Conservation (phyloP, 495 filamentous ascomycete genomes). For the Tetracladium marchalianum region DNA sequence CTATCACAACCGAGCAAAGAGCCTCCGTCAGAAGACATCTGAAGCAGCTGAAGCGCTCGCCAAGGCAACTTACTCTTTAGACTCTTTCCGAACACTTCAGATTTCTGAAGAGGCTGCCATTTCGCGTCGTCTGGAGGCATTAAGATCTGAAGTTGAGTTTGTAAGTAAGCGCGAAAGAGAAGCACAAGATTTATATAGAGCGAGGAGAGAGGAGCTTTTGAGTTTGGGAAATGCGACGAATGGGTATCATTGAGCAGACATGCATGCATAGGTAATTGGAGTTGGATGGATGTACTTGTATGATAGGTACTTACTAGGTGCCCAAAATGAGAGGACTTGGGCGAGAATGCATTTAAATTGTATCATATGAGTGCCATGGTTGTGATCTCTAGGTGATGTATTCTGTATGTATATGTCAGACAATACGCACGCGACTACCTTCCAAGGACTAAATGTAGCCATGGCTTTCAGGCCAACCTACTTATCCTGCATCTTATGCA, state of each 20-base stretch:
- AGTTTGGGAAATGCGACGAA: constrained; percentile 28
- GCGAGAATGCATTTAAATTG: background rate
- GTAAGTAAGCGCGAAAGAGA: constrained; percentile 78
- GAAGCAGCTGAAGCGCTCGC: constrained; percentile 72
- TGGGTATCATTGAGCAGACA: constrained; percentile 26
- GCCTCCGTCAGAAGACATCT: constrained; percentile 66
- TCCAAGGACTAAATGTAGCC: no score
- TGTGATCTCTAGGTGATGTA: no score
- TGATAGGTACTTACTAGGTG: background rate
- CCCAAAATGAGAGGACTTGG: background rate
- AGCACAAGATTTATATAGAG: constrained; percentile 78
- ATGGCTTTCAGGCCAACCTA: no score
- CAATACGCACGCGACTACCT: no score
- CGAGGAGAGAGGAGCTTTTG: constrained; percentile 68
- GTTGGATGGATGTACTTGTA: background rate
- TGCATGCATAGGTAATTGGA: background rate
- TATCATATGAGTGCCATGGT: background rate
- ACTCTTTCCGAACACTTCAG: constrained; percentile 66
- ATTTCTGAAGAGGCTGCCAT: constrained; percentile 71
- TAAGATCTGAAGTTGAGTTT: constrained; percentile 76
- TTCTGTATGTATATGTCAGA: no score
- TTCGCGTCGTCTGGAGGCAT: constrained; percentile 56
- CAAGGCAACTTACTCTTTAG: constrained; percentile 59
- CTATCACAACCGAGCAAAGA: constrained; percentile 79
- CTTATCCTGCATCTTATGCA: constrained; percentile 1